A percentile compares a stretch with the other conserved stretches of the same genome.
Evolutionary conservation across 352 stramenopile species (phyloP).

Genomic region (Phytophthora rubi): DNA sequence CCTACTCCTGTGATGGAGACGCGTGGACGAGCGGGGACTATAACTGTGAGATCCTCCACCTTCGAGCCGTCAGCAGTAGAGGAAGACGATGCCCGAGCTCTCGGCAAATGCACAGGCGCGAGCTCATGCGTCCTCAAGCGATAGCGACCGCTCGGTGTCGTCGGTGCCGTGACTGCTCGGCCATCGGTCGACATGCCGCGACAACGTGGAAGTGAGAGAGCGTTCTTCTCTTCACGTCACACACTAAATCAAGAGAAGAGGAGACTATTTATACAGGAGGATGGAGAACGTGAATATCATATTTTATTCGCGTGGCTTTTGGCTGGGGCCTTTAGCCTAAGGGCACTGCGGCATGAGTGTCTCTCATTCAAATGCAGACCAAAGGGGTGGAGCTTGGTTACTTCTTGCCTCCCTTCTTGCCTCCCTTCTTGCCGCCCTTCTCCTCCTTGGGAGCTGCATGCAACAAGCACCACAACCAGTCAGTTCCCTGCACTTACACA

Average conservation of each 20-base stretch:
- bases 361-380: constrained; percentile 11
- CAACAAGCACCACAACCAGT: constrained; percentile 1
- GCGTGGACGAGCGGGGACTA: constrained; percentile 1
- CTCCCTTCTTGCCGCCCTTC: constrained; percentile 44
- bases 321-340: constrained; percentile 10
- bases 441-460: constrained; percentile 39
- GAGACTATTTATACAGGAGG: constrained; percentile 20
- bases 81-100: constrained; percentile 7
- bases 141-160: constrained; percentile 5
- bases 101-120: constrained; percentile 17
- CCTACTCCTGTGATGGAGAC: not conserved
- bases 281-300: constrained; percentile 8
- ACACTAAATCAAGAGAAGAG: not conserved
- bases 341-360: constrained; percentile 12
- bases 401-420: constrained; percentile 71
- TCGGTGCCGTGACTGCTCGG: not conserved
- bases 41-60: not conserved
- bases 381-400: constrained; percentile 20
- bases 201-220: not conserved
- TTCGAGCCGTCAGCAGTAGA: constrained; percentile 2
- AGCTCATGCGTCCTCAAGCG: constrained; percentile 31
- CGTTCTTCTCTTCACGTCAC: not conserved
- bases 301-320: constrained; percentile 21
- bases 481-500: not conserved
- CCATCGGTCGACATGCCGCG: constrained; percentile 9